Conservation (phyloP, 2,329 filamentous ascomycete genomes). For the Ceratocystiopsis sp. region DNA sequence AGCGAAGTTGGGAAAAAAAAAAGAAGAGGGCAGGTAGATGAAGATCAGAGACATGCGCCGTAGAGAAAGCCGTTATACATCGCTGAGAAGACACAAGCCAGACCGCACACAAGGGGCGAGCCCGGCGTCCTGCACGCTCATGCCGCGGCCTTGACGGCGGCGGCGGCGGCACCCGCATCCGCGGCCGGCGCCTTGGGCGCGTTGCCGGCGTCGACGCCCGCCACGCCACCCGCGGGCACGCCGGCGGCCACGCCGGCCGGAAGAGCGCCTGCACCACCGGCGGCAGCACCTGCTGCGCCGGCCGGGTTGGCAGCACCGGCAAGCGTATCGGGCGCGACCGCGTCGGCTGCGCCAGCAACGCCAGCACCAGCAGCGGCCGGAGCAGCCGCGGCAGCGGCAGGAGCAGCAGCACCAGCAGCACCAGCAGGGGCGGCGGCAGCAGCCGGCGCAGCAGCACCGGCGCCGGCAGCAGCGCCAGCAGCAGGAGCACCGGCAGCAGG, state of each 20-base stretch:
- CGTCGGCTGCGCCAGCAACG: not conserved
- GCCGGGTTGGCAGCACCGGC: not conserved
- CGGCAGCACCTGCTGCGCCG: not conserved
- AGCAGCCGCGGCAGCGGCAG: not conserved
- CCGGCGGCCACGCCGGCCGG: not conserved
- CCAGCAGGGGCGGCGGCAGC: constrained; percentile 15
- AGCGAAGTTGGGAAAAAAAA: too few relatives aligned
- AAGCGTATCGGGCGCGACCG: not conserved
- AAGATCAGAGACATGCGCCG: too few relatives aligned
- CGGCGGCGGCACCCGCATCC: too few relatives aligned
- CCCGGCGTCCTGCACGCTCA: too few relatives aligned
- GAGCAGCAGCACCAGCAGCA: constrained; percentile 10
- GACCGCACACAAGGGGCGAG: too few relatives aligned
- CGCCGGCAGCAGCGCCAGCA: not conserved
- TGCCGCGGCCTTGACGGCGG: too few relatives aligned
- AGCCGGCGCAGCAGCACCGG: not conserved
- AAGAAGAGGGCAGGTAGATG: too few relatives aligned
- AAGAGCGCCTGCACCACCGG: not conserved
- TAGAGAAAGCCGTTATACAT: too few relatives aligned
- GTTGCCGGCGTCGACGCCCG: not conserved
- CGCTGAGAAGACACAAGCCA: too few relatives aligned
- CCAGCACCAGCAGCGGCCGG: not conserved
- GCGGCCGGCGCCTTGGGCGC: not conserved
- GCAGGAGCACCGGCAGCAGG: not conserved
- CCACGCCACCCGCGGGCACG: not conserved